phyloP scores from a whole-genome alignment of 257 asterid genomes.

The Nyctanthes arbortristis region DNA sequence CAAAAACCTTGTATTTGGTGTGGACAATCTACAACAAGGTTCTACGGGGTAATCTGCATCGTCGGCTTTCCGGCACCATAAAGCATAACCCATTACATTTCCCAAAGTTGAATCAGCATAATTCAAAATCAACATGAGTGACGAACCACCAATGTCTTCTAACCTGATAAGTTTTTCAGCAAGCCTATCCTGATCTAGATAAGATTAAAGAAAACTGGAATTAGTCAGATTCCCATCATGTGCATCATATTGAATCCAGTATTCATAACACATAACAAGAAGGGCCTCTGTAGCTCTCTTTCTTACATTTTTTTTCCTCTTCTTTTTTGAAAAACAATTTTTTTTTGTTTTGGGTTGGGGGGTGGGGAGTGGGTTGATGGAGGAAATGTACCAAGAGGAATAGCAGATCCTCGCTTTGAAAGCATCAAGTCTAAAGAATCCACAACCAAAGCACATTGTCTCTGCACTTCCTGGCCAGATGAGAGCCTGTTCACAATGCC shows the following conservation, averaged over 20 bases:
- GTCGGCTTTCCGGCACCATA: conserved; percentile 47
- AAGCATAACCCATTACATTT: conserved; percentile 20
- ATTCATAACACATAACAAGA: neutral
- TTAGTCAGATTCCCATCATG: conserved; percentile 3
- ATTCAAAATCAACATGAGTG: conserved; percentile 37
- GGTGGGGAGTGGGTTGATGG: neutral
- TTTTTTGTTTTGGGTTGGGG: too few species aligned
- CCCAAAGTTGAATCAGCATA: conserved; percentile 28
- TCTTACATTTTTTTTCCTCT: too few species aligned
- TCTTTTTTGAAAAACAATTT: too few species aligned
- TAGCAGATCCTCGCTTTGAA: conserved; percentile 38
- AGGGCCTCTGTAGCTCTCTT: too few species aligned
- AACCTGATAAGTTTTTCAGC: conserved; percentile 56
- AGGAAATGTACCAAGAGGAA: conserved; percentile 44
- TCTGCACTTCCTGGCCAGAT: conserved; percentile 69
- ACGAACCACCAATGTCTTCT: conserved; percentile 50
- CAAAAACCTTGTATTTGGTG: conserved; percentile 35
- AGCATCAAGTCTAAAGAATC: conserved; percentile 66
- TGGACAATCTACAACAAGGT: conserved; percentile 39
- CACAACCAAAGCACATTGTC: conserved; percentile 68
- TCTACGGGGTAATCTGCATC: conserved; percentile 41
- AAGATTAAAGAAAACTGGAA: neutral
- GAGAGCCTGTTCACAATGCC: conserved; percentile 84
- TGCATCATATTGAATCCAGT: neutral
- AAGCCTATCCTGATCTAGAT: conserved; percentile 42